Evolutionary conservation across 352 stramenopile species (phyloP).

Genomic region (Proteromonas lacertae): DNA sequence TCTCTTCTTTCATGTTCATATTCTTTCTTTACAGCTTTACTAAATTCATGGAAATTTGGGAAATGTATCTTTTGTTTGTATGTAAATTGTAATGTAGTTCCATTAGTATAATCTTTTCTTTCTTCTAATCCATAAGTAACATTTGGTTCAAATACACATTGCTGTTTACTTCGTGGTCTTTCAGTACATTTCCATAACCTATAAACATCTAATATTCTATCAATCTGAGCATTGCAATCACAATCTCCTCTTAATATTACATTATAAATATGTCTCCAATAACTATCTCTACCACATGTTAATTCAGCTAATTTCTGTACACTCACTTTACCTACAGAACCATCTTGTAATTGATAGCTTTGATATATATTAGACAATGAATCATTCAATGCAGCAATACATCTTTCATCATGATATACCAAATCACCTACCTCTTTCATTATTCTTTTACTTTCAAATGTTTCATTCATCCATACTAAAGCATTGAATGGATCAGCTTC

Average conservation of each 20-base stretch:
- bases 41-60: constrained; percentile 4
- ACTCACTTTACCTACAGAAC: constrained; percentile 11
- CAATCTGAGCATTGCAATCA: constrained; percentile 24
- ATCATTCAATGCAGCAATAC: too few relatives aligned
- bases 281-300: constrained; percentile 56
- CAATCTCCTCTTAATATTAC: constrained; percentile 51
- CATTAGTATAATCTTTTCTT: constrained; percentile 9
- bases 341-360: neutral
- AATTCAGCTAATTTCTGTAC: constrained; percentile 26
- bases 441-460: neutral
- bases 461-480: neutral
- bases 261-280: constrained; percentile 46
- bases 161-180: constrained; percentile 9
- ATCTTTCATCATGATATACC: too few relatives aligned
- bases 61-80: constrained; percentile 1
- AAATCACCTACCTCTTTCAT: too few relatives aligned
- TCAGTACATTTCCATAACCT: constrained; percentile 64
- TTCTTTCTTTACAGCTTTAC: constrained; percentile 21
- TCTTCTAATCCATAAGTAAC: too few relatives aligned
- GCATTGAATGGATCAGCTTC: too few relatives aligned
- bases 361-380: neutral
- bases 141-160: constrained; percentile 19
- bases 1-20: constrained; percentile 18
- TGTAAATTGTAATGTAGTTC: constrained; percentile 7
- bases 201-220: constrained; percentile 38